These are phyloP conservation scores for Colletotrichum cuscutae DNA, from an alignment of 2,329 filamentous ascomycete genomes.

Conservation along the genomic window DNA sequence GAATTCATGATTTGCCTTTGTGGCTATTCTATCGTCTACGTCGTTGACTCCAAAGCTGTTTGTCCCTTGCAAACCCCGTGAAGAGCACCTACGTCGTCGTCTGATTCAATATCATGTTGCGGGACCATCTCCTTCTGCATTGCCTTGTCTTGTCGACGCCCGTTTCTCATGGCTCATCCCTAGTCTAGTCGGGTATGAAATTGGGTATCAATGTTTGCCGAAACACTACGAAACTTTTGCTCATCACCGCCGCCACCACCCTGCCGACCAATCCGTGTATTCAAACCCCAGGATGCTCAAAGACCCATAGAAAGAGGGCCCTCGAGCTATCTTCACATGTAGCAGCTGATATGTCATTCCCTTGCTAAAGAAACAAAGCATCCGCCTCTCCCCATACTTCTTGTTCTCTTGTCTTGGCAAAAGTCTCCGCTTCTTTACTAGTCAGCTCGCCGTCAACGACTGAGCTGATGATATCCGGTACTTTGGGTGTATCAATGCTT, in stretches of 20 bases:
- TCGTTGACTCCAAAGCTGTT: neutral
- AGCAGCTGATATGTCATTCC: neutral
- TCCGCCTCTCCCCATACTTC: constrained; percentile 57
- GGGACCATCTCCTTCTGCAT: neutral
- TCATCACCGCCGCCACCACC: neutral
- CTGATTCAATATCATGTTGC: neutral
- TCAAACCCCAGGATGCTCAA: too few relatives aligned
- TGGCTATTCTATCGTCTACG: neutral
- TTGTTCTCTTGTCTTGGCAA: constrained; percentile 9
- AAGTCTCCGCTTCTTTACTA: neutral
- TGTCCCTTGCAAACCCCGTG: neutral
- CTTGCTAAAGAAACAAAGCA: constrained; percentile 48
- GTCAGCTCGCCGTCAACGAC: constrained; percentile 7
- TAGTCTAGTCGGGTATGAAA: neutral
- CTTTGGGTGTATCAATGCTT: constrained; percentile 53
- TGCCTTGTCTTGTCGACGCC: neutral
- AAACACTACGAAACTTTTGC: neutral
- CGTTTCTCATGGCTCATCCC: neutral
- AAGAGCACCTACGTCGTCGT: neutral
- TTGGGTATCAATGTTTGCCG: constrained; percentile 6
- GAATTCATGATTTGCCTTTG: constrained; percentile 9
- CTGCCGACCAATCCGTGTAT: neutral
- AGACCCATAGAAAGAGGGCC: neutral
- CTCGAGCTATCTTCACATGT: neutral
- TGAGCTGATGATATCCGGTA: neutral